A percentile compares a stretch with the other conserved stretches of the same genome.
Evolutionary conservation across 2,329 filamentous ascomycete species (phyloP).

Genomic region (Parastagonospora avenae): DNA sequence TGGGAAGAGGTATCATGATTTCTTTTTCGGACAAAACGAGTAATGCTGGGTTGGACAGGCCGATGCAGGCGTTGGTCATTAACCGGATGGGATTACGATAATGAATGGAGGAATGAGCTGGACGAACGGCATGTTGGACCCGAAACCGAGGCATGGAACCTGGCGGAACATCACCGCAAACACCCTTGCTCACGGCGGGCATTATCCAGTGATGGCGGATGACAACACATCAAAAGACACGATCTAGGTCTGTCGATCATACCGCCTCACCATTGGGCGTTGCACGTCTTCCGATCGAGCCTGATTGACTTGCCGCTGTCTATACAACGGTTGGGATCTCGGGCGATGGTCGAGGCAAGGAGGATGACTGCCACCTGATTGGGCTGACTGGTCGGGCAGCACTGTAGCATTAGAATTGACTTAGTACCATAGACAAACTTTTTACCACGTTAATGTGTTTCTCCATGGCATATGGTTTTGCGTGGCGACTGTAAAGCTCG

Average conservation of each 20-base stretch:
- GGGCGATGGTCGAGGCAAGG: slow-evolving; percentile 3
- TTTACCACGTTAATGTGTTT: slow-evolving; percentile 17
- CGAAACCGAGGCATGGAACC: slow-evolving; percentile 20
- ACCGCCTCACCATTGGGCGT: slow-evolving; percentile 24
- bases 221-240: slow-evolving; percentile 13
- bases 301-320: slow-evolving; percentile 20
- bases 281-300: slow-evolving; percentile 16
- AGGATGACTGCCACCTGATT: slow-evolving; percentile 12
- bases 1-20: slow-evolving; percentile 24
- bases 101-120: slow-evolving; percentile 27
- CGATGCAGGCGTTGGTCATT: slow-evolving; percentile 41
- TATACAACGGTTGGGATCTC: slow-evolving; percentile 21
- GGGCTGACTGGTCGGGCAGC: slow-evolving; percentile 29
- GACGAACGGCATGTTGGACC: slow-evolving; percentile 16
- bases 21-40: slow-evolving; percentile 29
- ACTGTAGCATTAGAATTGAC: slow-evolving; percentile 20
- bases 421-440: slow-evolving; percentile 23
- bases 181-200: slow-evolving; percentile 12
- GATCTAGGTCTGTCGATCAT: slow-evolving; percentile 13
- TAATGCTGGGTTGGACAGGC: slow-evolving; percentile 29
- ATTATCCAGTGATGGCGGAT: slow-evolving; percentile 16
- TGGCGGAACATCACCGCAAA: slow-evolving; percentile 25
- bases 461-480: slow-evolving; percentile 3
- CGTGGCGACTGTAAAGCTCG: slow-evolving; percentile 2
- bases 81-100: slow-evolving; percentile 27